Evolutionary conservation across 192 early-diverging fungal genomes (phyloP).

Genomic region (Podila epicladia): DNA sequence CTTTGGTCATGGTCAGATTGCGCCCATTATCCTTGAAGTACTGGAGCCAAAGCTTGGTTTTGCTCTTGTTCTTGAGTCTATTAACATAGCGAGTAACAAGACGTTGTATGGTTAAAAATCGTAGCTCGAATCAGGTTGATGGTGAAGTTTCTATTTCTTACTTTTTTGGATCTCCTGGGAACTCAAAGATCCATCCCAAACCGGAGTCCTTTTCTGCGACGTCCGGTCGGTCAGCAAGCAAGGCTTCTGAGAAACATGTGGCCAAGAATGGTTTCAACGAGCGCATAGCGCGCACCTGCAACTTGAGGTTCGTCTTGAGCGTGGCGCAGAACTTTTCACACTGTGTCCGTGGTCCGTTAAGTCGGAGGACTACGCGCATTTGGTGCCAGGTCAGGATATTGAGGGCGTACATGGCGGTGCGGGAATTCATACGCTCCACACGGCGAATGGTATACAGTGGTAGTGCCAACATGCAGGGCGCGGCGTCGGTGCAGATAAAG

Average conservation of each 20-base stretch:
- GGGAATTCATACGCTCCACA: conserved; percentile 87
- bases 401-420: conserved; percentile 72
- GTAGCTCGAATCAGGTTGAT: background rate
- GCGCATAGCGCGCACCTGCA: conserved; percentile 80
- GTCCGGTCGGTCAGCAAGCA: conserved; percentile 61
- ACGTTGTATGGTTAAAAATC: background rate
- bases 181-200: conserved; percentile 79
- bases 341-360: conserved; percentile 69
- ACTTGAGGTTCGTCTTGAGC: conserved; percentile 76
- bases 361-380: conserved; percentile 85
- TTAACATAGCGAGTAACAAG: background rate
- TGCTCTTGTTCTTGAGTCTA: conserved; percentile 73
- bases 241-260: conserved; percentile 85
- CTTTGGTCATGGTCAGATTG: conserved; percentile 85
- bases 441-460: conserved; percentile 92
- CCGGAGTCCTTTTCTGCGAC: conserved; percentile 65
- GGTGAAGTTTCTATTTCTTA: conserved; percentile 19
- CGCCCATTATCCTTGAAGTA: conserved; percentile 83
- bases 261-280: conserved; percentile 78
- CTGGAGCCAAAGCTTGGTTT: conserved; percentile 78
- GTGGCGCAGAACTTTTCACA: conserved; percentile 87
- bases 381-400: conserved; percentile 93
- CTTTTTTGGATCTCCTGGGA: conserved; percentile 76
- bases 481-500: conserved; percentile 75
- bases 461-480: conserved; percentile 79